A percentile compares a stretch with the other conserved stretches of the same genome.
Evolutionary conservation across 2,329 filamentous ascomycete species (phyloP).

Genomic region (Monilinia laxa): DNA sequence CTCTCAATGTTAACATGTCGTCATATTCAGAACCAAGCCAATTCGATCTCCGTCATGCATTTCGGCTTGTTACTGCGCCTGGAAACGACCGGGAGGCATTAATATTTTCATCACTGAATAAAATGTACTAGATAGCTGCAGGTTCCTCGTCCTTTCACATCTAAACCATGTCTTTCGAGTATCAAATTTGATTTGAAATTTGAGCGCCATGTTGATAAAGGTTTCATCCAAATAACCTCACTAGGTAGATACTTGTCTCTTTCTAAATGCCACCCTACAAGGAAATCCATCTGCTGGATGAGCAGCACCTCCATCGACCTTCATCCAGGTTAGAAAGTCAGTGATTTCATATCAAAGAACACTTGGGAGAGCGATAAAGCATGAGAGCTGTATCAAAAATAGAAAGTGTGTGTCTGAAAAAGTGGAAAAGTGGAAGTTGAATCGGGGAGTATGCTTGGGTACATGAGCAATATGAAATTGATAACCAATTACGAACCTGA

Average conservation of each 20-base stretch:
- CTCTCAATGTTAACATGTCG: background rate
- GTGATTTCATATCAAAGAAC: no score
- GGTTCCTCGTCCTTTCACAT: background rate
- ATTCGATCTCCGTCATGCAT: background rate
- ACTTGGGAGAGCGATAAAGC: no score
- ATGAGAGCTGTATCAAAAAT: no score
- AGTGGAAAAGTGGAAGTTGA: no score
- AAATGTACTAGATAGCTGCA: background rate
- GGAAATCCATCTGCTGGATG: conserved; percentile 22
- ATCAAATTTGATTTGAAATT: conserved; percentile 6
- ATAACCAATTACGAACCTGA: conserved; percentile 21
- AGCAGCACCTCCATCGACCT: conserved; percentile 24
- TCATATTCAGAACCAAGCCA: background rate
- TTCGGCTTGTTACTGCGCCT: background rate
- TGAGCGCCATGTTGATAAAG: background rate
- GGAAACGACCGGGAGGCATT: background rate
- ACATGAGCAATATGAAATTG: no score
- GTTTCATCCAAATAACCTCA: background rate
- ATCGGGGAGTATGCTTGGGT: no score
- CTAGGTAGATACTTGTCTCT: background rate
- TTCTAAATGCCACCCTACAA: conserved; percentile 14
- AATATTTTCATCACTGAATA: background rate
- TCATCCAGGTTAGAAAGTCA: no score
- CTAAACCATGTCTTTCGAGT: background rate
- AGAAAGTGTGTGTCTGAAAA: no score